Percentiles rank a stretch among this genome's conserved stretches.
phyloP scores from a whole-genome alignment of 345 rosid species.

The Arabidopsis thaliana region DNA sequence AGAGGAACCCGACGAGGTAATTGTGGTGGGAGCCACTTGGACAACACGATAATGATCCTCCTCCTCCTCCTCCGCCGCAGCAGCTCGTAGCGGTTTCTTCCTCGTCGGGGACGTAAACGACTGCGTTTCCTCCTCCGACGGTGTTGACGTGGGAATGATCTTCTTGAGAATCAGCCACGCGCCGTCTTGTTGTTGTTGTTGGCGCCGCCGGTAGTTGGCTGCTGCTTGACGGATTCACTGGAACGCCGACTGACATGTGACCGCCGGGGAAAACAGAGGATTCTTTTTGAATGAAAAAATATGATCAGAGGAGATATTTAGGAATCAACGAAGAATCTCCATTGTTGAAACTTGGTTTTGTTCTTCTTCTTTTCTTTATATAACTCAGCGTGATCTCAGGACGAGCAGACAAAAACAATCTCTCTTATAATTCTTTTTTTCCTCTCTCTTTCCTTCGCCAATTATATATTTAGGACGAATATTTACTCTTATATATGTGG shows the following conservation, averaged over 20 bases:
- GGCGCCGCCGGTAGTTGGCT: slow-evolving; percentile 57
- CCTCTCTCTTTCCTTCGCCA: slow-evolving; percentile 14
- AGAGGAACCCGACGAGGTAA: slow-evolving; percentile 23
- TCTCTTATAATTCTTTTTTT: slow-evolving; percentile 31
- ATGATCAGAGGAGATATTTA: neutral
- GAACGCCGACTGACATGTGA: slow-evolving; percentile 64
- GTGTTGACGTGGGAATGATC: slow-evolving; percentile 42
- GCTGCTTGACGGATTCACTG: slow-evolving; percentile 52
- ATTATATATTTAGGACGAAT: neutral
- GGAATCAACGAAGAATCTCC: slow-evolving; percentile 20
- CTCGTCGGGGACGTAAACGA: slow-evolving; percentile 42
- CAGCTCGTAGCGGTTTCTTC: slow-evolving; percentile 44
- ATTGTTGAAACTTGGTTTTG: neutral
- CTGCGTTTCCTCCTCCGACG: slow-evolving; percentile 37
- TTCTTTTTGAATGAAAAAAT: neutral
- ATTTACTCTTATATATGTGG: neutral
- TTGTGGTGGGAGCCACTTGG: slow-evolving; percentile 37
- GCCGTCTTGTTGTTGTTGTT: slow-evolving; percentile 73
- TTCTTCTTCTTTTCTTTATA: neutral
- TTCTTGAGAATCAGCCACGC: slow-evolving; percentile 54
- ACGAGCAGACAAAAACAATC: slow-evolving; percentile 39
- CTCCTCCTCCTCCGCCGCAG: slow-evolving; percentile 14
- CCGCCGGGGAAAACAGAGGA: slow-evolving; percentile 17
- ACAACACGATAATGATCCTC: slow-evolving; percentile 29
- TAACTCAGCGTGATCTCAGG: slow-evolving; percentile 37